Evolutionary conservation across 2,329 filamentous ascomycete genomes (phyloP), one percentile per base, ranked within the genome.

Genomic region (Capronia americana): DNA sequence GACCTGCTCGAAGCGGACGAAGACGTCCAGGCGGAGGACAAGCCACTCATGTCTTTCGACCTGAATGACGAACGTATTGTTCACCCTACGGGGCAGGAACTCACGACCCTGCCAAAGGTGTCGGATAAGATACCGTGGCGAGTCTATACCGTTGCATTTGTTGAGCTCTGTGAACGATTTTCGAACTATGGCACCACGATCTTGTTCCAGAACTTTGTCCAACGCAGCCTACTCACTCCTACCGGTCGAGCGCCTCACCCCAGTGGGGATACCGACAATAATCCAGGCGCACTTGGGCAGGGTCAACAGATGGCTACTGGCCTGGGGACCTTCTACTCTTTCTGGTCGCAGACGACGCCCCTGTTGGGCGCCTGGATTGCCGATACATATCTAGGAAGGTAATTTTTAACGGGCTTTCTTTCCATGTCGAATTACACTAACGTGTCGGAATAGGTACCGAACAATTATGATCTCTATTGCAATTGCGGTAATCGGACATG

Each of bases 131-230:
- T 92, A 69, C 87, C 88, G 57, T 88, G 85, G 84, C 80, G 84
- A 64, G 85, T 89, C 65, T 92, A 88, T 79, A 88, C 87, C 28
- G 86, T 93, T 66, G 89, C 89, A 57, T 87, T 92, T 68, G 87
- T 90, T 66, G 90, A 92, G 78, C 80, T 92, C 64, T 90, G 88
- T 79, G 90, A 93, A 80, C 88, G 90, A 55, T 92, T 91, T 79
- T 90, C 88, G 12, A 92, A 92, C 84, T 92, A 92, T 74, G 90
- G 90, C 64, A 88, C 88, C 4, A 84, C 86, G 51, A 84, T 88
- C 38, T 81, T 91, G 30, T 91, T 84, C 72, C 86, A 86, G 74
- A 89, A 89, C 77, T 89, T 86, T 73, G 83, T 89, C 72, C 84
- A 86, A 70, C 81, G 63, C 77, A 80, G 28, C 76, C 88, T 53